phyloP scores from a whole-genome alignment of 768 basidiomycete genomes.

The Inosperma sp. region DNA sequence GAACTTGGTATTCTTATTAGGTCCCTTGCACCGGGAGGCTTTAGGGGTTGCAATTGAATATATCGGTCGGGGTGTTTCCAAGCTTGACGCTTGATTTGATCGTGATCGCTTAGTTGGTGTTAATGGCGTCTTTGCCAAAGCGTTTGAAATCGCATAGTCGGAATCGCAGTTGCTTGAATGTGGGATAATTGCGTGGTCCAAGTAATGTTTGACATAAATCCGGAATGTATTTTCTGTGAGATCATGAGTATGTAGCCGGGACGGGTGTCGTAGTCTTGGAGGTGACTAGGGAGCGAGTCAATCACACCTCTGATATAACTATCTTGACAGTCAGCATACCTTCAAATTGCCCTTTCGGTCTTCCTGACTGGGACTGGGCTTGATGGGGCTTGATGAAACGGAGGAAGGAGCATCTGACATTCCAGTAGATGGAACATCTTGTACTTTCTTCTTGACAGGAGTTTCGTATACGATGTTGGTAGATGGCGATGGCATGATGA shows the following conservation, averaged over 20 bases:
- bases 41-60: neutral
- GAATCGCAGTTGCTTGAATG: slow-evolving; percentile 15
- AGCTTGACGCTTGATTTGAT: neutral
- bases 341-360: neutral
- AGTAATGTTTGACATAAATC: slow-evolving; percentile 74
- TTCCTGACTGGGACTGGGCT: slow-evolving; percentile 28
- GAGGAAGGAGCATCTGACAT: slow-evolving; percentile 16
- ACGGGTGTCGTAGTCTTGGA: slow-evolving; percentile 66
- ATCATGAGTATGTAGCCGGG: slow-evolving; percentile 59
- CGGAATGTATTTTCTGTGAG: slow-evolving; percentile 70
- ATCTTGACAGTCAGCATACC: neutral
- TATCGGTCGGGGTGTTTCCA: slow-evolving; percentile 1
- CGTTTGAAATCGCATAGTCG: slow-evolving; percentile 9
- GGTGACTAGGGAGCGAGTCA: too few relatives aligned
- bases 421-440: slow-evolving; percentile 10
- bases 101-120: slow-evolving; percentile 36
- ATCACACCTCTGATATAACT: neutral
- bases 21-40: neutral
- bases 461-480: slow-evolving; percentile 12
- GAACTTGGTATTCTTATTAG: neutral
- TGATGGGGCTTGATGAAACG: slow-evolving; percentile 22
- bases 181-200: slow-evolving; percentile 50
- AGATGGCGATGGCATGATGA: slow-evolving; percentile 39
- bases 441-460: slow-evolving; percentile 11
- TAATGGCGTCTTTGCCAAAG: slow-evolving; percentile 17